Conservation (phyloP, 148 eudicot species). For the Dianthus caryophyllus region DNA sequence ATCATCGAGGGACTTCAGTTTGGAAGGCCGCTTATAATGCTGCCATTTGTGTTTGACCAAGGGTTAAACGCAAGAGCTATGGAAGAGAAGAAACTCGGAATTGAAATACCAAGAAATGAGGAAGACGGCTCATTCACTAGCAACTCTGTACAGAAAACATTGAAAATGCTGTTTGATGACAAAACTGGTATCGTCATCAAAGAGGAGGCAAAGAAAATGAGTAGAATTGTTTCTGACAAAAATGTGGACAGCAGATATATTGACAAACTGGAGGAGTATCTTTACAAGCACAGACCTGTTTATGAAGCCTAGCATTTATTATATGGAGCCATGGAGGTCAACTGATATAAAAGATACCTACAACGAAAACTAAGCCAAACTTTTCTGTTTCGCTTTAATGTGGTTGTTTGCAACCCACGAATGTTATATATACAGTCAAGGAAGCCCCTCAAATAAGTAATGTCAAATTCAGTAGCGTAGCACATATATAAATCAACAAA, state of each 20-base stretch:
- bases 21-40: slow-evolving; percentile 24
- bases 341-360: slow-evolving; percentile 2
- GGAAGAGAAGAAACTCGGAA: slow-evolving; percentile 26
- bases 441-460: neutral
- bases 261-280: slow-evolving; percentile 22
- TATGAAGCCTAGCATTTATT: neutral
- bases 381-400: neutral
- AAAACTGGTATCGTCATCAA: slow-evolving; percentile 26
- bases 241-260: slow-evolving; percentile 26
- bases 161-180: slow-evolving; percentile 26
- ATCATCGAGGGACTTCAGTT: slow-evolving; percentile 33
- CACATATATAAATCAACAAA: neutral
- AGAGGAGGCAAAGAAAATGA: slow-evolving; percentile 37
- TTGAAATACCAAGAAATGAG: slow-evolving; percentile 28
- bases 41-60: slow-evolving; percentile 31
- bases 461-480: neutral
- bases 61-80: slow-evolving; percentile 30
- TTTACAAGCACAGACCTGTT: slow-evolving; percentile 16
- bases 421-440: neutral
- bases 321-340: neutral
- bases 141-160: slow-evolving; percentile 32
- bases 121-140: slow-evolving; percentile 35
- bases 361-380: neutral
- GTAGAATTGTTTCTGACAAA: slow-evolving; percentile 27
- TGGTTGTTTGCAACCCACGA: neutral